Conservation (phyloP, 176 grass and related monocot genomes). For the Saccharum spontaneum region DNA sequence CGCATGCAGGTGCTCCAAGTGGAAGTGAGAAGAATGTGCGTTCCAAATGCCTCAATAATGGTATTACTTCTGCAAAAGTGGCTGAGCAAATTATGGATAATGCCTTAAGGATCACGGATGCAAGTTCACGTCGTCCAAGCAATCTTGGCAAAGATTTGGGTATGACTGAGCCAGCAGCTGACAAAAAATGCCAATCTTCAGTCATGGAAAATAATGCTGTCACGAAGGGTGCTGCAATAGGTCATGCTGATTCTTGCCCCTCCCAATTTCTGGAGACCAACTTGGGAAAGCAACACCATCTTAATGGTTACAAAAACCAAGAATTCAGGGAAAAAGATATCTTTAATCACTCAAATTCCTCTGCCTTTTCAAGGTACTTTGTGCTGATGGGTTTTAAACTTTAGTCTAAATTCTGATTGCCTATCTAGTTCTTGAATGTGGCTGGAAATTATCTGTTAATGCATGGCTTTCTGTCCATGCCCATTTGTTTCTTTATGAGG, state of each 20-base stretch:
- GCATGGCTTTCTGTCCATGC: not conserved
- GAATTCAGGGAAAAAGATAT: conserved; percentile 61
- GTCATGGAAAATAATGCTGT: conserved; percentile 32
- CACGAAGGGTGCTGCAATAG: conserved; percentile 34
- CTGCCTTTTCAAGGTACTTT: conserved; percentile 80
- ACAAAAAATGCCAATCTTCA: conserved; percentile 42
- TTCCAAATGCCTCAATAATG: conserved; percentile 39
- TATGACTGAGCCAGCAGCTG: conserved; percentile 39
- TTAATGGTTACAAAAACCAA: conserved; percentile 40
- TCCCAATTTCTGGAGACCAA: conserved; percentile 41
- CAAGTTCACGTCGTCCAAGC: conserved; percentile 34
- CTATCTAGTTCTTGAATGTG: not conserved
- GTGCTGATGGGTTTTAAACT: conserved; percentile 14
- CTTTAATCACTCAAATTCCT: conserved; percentile 86
- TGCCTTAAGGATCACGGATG: conserved; percentile 45
- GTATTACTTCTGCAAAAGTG: conserved; percentile 45
- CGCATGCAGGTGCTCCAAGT: conserved; percentile 49
- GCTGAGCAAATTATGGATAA: conserved; percentile 40
- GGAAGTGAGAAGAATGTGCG: conserved; percentile 39
- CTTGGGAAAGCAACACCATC: conserved; percentile 31
- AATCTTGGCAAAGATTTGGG: conserved; percentile 48
- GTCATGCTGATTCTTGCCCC: conserved; percentile 43
- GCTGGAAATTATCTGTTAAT: conserved; percentile 8
- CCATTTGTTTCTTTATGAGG: conserved; percentile 14
- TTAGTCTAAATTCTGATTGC: not conserved